Evolutionary conservation across 148 eudicot species (phyloP).

Genomic region (Persicaria tinctoria): DNA sequence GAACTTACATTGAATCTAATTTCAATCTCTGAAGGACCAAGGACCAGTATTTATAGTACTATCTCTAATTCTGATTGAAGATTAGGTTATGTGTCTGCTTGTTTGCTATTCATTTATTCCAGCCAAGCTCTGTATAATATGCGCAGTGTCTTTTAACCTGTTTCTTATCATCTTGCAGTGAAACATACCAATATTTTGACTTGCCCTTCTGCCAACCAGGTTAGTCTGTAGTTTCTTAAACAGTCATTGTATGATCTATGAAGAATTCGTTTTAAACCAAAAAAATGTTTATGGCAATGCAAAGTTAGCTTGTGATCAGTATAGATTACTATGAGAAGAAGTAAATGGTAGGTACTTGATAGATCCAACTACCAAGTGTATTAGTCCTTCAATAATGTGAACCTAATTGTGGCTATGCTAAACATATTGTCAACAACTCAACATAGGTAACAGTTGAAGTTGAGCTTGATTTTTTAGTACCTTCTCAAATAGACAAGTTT

Average conservation of each 20-base stretch:
- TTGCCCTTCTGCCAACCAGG: conserved; percentile 66
- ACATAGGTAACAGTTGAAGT: not conserved
- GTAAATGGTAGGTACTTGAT: not conserved
- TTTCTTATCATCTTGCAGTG: conserved; percentile 11
- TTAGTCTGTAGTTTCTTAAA: conserved; percentile 20
- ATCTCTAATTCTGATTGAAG: not conserved
- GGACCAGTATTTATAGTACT: not conserved
- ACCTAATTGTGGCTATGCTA: not conserved
- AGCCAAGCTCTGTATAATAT: not conserved
- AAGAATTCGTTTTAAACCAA: not conserved
- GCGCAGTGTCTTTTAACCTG: not conserved
- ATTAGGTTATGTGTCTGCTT: not conserved
- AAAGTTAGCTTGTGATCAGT: not conserved
- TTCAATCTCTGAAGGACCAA: not conserved
- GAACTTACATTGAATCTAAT: not conserved
- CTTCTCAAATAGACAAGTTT: not conserved
- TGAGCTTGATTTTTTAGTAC: not conserved
- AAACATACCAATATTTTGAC: conserved; percentile 11
- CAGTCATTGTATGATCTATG: not conserved
- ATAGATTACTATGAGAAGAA: not conserved
- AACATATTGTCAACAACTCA: not conserved
- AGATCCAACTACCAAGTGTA: not conserved
- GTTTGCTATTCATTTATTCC: not conserved
- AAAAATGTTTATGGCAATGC: not conserved
- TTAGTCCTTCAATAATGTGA: not conserved